phyloP scores from a whole-genome alignment of 2,329 filamentous ascomycete species.

The Celoporthe dispersa region DNA sequence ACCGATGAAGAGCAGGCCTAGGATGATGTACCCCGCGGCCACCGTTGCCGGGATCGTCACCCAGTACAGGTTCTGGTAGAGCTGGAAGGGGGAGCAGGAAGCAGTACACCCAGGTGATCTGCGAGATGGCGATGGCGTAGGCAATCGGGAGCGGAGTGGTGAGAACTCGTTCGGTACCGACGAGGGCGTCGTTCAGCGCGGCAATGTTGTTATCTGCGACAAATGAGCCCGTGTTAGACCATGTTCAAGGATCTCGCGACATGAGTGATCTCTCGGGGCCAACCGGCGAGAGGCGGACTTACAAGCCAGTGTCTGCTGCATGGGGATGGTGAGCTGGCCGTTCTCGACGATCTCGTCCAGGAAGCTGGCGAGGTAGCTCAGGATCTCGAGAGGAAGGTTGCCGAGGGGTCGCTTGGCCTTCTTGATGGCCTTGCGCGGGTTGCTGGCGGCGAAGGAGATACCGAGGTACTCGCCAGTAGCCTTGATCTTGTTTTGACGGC shows the following conservation, averaged over 20 bases:
- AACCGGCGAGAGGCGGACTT: constrained; percentile 34
- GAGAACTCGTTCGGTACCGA: constrained; percentile 72
- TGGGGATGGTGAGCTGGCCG: constrained; percentile 50
- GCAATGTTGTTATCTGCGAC: constrained; percentile 48
- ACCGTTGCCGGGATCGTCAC: constrained; percentile 72
- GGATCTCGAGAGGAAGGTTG: constrained; percentile 73
- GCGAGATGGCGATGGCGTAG: constrained; percentile 75
- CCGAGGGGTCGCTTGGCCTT: constrained; percentile 68
- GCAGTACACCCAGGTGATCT: constrained; percentile 79
- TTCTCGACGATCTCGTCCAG: constrained; percentile 59
- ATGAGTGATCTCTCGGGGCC: neutral
- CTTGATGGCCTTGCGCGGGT: constrained; percentile 73
- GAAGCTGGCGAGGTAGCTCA: constrained; percentile 67
- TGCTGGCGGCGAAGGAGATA: constrained; percentile 68
- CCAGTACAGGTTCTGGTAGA: constrained; percentile 64
- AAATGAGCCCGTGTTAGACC: neutral
- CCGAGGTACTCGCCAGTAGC: constrained; percentile 67
- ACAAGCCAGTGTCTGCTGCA: constrained; percentile 57
- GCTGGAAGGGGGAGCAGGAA: constrained; percentile 74
- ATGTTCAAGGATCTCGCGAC: neutral
- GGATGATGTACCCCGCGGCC: constrained; percentile 71
- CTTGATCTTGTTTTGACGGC: constrained; percentile 50
- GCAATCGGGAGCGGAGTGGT: constrained; percentile 74
- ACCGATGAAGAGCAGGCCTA: constrained; percentile 69
- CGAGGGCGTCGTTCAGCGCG: constrained; percentile 66